A percentile compares a stretch with the other conserved stretches of the same genome.
Conservation (phyloP, 2,329 filamentous ascomycete genomes). For the Hirsutella minnesotensis region DNA sequence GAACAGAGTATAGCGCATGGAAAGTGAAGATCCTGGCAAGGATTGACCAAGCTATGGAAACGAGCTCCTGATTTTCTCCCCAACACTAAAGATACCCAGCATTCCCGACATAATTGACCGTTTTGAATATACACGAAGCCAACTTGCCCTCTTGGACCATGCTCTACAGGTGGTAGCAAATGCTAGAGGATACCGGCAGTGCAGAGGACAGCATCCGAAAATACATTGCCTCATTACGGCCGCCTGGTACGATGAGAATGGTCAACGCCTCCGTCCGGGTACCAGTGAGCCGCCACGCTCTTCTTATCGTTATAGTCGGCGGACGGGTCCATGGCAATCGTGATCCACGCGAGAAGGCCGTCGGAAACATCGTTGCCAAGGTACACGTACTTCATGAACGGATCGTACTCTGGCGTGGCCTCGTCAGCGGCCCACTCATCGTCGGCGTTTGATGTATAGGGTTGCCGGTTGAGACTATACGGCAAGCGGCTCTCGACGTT, state of each 20-base stretch:
- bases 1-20: conserved; percentile 52
- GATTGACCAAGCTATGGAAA: conserved; percentile 32
- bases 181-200: no score
- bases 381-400: conserved; percentile 44
- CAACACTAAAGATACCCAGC: not conserved
- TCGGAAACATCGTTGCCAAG: conserved; percentile 39
- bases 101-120: not conserved
- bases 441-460: conserved; percentile 33
- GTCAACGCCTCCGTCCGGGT: conserved; percentile 2
- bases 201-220: not conserved
- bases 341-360: conserved; percentile 42
- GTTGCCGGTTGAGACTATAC: conserved; percentile 30
- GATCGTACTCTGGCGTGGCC: conserved; percentile 38
- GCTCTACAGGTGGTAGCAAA: no score
- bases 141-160: not conserved
- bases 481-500: conserved; percentile 37
- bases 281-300: conserved; percentile 3
- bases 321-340: conserved; percentile 31
- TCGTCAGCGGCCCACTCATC: conserved; percentile 32
- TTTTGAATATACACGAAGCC: not conserved
- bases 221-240: not conserved
- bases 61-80: not conserved
- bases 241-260: not conserved
- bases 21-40: conserved; percentile 45
- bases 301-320: conserved; percentile 4